These are phyloP conservation scores for Diversispora epigaea DNA, from an alignment of 192 early-diverging fungal species.

Conservation along the genomic window DNA sequence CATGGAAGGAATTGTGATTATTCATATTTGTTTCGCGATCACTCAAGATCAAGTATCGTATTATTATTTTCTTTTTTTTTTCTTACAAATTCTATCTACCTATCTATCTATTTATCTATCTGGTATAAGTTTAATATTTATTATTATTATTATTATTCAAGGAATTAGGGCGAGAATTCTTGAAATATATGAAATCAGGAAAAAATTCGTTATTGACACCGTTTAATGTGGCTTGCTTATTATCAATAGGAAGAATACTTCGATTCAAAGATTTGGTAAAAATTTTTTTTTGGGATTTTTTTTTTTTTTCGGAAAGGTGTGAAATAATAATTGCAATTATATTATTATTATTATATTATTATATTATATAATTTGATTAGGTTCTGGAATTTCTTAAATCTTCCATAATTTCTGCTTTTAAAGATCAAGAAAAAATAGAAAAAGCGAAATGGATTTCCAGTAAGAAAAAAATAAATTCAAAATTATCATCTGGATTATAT, in stretches of 20 bases:
- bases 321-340: neutral
- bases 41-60: slow-evolving; percentile 69
- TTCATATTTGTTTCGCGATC: slow-evolving; percentile 69
- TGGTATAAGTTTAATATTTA: too few relatives aligned
- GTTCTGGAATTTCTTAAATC: slow-evolving; percentile 52
- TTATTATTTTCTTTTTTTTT: slow-evolving; percentile 28
- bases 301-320: neutral
- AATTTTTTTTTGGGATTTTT: too few relatives aligned
- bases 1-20: slow-evolving; percentile 67
- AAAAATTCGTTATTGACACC: slow-evolving; percentile 48
- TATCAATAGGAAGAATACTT: slow-evolving; percentile 68
- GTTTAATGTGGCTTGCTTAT: slow-evolving; percentile 65
- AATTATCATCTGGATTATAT: too few relatives aligned
- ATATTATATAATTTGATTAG: slow-evolving; percentile 12
- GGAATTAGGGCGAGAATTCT: slow-evolving; percentile 53
- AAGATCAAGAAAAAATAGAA: slow-evolving; percentile 48
- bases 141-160: neutral
- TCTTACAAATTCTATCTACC: neutral
- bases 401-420: slow-evolving; percentile 44
- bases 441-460: slow-evolving; percentile 47
- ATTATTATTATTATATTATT: neutral
- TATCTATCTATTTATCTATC: neutral
- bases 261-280: slow-evolving; percentile 64
- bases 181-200: slow-evolving; percentile 53
- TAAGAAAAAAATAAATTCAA: neutral